Base-by-base conservation (phyloP, 2,329 filamentous ascomycete species). In the Camillea tinctor region DNA sequence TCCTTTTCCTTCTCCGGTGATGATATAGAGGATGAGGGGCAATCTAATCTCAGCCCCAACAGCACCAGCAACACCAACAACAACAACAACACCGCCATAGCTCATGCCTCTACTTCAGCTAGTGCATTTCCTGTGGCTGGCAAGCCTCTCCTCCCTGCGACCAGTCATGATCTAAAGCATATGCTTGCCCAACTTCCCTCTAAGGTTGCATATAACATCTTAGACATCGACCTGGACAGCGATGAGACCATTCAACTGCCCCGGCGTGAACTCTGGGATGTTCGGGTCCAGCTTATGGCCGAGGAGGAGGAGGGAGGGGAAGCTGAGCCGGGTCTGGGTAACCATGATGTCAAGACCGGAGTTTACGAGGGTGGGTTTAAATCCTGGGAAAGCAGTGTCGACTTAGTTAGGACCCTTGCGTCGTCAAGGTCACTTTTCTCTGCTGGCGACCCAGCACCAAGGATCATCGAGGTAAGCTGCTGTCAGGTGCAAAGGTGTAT, bases 301-400 rank as follows among this genome's bases (percentile, higher is more conserved):
- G 86, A 88, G 72, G 86, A 88, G 72, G 86, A 86, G 48, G 85
- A 84, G 53, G 71, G 72, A 44, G 70, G 73, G 24, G 74, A 75
- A 50, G 61, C 69, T 60, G 70, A 75, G 22, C 71, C 82, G 23
- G 82, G 83, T 1, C 78, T 92, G 40, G 88, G 86, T 48, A 81
- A 83, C 63, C 87, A 90, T 64, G 91, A 95, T 74, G 88, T 95
- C 65, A 89, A 87, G 73, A 90, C 90, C 58, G 91, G 91, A 55
- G 85, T 94, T 61, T 95, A 95, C 75, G 91, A 95, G 76, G 91
- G 91, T 59, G 91, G 91, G 22, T 93, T 94, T 79, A 95, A 95
- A 79, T 93, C 89, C 69, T 95, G 91, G 91, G 91, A 95, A 77
- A 93, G 91, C 76, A 92, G 89, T 61, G 81, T 93, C 56, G 91